Evolutionary conservation across 108 stramenopile species (phyloP).

Genomic region (Nannochloropsis salina): DNA sequence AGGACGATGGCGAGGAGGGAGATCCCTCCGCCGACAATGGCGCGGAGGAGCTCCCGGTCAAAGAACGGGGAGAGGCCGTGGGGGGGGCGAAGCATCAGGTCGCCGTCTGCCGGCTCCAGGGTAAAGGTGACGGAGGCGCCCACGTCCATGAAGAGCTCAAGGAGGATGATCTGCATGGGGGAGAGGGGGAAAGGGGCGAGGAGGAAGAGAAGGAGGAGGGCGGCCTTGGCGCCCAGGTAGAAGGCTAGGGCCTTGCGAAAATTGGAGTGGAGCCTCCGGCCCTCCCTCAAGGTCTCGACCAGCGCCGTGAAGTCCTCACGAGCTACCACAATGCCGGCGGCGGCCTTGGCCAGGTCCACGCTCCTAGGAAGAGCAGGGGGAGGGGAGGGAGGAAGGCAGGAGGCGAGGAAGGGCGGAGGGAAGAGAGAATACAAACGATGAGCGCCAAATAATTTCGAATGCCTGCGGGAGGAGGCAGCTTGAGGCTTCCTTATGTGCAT

Average conservation of each 20-base stretch:
- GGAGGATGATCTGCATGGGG: not conserved
- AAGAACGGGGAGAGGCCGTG: conserved; percentile 42
- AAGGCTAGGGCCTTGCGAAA: conserved; percentile 60
- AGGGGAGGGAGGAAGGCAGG: not conserved
- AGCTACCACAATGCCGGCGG: not conserved
- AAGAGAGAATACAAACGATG: not conserved
- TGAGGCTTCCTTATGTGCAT: conserved; percentile 66
- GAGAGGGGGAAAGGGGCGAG: conserved; percentile 2
- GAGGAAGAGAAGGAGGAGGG: not conserved
- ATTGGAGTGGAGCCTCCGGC: conserved; percentile 59
- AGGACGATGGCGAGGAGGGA: not conserved
- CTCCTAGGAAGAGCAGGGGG: not conserved
- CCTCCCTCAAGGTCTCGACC: conserved; percentile 56
- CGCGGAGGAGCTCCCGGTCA: not conserved
- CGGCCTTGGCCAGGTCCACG: not conserved
- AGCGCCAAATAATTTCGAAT: conserved; percentile 35
- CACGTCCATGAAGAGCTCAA: conserved; percentile 58
- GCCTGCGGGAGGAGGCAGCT: conserved; percentile 58
- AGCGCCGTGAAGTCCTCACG: conserved; percentile 39
- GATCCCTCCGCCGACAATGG: not conserved
- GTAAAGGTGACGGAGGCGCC: conserved; percentile 63
- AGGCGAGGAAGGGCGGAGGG: not conserved
- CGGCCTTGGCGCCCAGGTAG: conserved; percentile 38
- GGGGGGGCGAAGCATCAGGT: conserved; percentile 64
- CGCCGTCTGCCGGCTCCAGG: conserved; percentile 58